Evolutionary conservation across 768 basidiomycete genomes (phyloP).

Genomic region (Lactifluus subvellereus): DNA sequence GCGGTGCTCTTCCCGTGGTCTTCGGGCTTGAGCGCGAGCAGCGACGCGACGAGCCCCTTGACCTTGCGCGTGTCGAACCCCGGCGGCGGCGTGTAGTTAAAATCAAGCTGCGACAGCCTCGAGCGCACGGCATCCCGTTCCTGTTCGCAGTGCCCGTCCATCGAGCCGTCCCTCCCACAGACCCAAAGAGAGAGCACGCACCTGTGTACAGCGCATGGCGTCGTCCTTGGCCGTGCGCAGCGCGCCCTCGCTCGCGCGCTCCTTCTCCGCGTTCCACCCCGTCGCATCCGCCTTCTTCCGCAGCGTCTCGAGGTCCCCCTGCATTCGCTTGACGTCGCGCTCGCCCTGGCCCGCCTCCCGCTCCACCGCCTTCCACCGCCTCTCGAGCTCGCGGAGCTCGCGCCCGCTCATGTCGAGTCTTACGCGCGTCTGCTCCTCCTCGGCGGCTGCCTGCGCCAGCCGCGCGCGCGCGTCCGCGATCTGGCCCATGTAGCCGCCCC

Average conservation of each 20-base stretch:
- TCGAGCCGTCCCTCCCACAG: background rate
- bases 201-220: slow-evolving; percentile 59
- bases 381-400: slow-evolving; percentile 73
- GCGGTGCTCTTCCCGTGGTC: slow-evolving; percentile 82
- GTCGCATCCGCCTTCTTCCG: slow-evolving; percentile 48
- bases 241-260: slow-evolving; percentile 49
- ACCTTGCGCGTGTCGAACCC: slow-evolving; percentile 82
- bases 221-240: slow-evolving; percentile 48
- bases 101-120: slow-evolving; percentile 66
- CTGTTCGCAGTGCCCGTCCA: slow-evolving; percentile 33
- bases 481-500: slow-evolving; percentile 90
- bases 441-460: slow-evolving; percentile 69
- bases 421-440: slow-evolving; percentile 75
- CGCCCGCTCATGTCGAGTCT: slow-evolving; percentile 72
- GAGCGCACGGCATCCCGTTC: slow-evolving; percentile 63
- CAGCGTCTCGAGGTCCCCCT: slow-evolving; percentile 51
- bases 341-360: slow-evolving; percentile 75
- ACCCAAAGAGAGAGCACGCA: slow-evolving; percentile 30
- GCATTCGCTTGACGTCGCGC: slow-evolving; percentile 58
- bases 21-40: slow-evolving; percentile 66
- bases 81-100: slow-evolving; percentile 76
- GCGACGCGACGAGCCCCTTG: slow-evolving; percentile 85
- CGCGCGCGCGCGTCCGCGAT: slow-evolving; percentile 78
- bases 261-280: slow-evolving; percentile 75
- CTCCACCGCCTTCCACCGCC: slow-evolving; percentile 75